phyloP scores from a whole-genome alignment of 306 rosid genomes.

The Vigna unguiculata region DNA sequence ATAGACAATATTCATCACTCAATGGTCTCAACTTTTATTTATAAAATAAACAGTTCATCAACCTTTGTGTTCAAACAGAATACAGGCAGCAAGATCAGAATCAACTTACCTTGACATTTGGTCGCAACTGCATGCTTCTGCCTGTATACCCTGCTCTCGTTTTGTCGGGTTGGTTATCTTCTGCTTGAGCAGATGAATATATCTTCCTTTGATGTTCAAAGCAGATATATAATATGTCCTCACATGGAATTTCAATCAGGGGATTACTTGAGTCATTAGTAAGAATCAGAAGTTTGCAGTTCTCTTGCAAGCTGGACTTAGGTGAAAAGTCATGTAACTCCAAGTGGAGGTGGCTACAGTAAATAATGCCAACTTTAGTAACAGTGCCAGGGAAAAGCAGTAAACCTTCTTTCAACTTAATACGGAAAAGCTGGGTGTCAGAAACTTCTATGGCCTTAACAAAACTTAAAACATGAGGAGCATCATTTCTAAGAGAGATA shows the following conservation, averaged over 20 bases:
- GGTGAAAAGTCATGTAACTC: conserved; percentile 49
- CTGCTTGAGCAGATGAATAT: conserved; percentile 58
- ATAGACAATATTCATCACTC: conserved; percentile 14
- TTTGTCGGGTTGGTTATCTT: conserved; percentile 48
- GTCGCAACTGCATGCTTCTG: conserved; percentile 47
- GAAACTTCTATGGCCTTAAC: conserved; percentile 63
- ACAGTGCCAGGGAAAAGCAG: conserved; percentile 81
- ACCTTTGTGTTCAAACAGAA: conserved; percentile 24
- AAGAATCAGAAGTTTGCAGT: conserved; percentile 67
- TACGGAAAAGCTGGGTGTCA: conserved; percentile 58
- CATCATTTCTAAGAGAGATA: conserved; percentile 72
- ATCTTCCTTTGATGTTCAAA: conserved; percentile 57
- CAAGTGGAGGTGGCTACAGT: conserved; percentile 58
- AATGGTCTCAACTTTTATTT: conserved; percentile 2
- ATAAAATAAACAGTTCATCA: conserved; percentile 17
- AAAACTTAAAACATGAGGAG: conserved; percentile 62
- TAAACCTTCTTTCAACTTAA: conserved; percentile 72
- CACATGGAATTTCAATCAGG: conserved; percentile 74
- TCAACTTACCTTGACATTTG: conserved; percentile 59
- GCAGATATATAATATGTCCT: conserved; percentile 66
- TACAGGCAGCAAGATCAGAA: conserved; percentile 11
- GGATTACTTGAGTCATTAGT: conserved; percentile 83
- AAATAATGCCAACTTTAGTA: conserved; percentile 77
- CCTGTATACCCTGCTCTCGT: conserved; percentile 47
- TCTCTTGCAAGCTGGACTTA: conserved; percentile 49